phyloP scores from a whole-genome alignment of 345 rosid species.

The Syzygium grande region DNA sequence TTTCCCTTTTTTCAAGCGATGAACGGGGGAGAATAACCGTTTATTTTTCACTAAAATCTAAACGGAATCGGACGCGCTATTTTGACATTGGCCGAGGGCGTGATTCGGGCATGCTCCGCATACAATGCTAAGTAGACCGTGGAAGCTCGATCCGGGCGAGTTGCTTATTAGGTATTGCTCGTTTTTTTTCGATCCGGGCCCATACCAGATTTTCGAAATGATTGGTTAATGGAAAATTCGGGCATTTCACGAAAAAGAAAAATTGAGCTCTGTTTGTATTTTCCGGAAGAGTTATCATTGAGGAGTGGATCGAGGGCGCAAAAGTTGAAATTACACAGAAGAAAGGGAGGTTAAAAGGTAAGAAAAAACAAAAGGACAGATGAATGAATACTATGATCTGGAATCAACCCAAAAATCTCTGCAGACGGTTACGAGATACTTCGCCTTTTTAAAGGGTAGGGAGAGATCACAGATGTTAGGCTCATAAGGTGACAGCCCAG shows the following conservation, averaged over 20 bases:
- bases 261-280: neutral
- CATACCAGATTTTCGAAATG: neutral
- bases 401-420: neutral
- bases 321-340: neutral
- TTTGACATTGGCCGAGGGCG: neutral
- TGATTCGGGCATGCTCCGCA: fast-evolving
- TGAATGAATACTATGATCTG: neutral
- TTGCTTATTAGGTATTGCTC: neutral
- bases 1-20: neutral
- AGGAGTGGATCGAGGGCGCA: neutral
- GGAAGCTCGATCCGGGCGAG: neutral
- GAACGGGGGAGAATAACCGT: neutral
- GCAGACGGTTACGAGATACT: neutral
- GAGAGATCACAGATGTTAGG: neutral
- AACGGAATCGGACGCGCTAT: neutral
- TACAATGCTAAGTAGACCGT: neutral
- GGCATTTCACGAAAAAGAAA: neutral
- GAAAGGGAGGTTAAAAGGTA: neutral
- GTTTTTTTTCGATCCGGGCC: too few relatives aligned
- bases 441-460: neutral
- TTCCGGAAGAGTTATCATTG: neutral
- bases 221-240: neutral
- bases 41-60: neutral
- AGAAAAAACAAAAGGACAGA: neutral
- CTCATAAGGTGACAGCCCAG: neutral